Evolutionary conservation across 2,329 filamentous ascomycete species (phyloP), one percentile per base, ranked within the genome.

Genomic region (Atkinsonella texensis): DNA sequence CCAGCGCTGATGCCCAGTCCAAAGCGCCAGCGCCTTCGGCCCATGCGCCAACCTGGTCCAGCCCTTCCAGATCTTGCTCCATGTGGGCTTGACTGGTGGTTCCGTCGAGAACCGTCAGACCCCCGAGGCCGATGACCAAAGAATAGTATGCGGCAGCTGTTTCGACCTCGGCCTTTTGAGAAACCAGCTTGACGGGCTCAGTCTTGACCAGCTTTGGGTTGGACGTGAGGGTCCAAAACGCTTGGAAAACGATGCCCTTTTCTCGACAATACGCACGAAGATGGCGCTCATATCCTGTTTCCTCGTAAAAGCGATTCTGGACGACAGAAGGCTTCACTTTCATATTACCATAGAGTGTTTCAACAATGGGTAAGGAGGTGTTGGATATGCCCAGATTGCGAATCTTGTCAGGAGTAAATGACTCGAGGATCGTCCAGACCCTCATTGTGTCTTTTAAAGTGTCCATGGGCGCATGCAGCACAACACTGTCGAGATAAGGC

Each of bases 381-480:
- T 93, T 93, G 50, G 85, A 89, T 51, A 93, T 83, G 41, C 88
- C 88, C 8, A 93, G 71, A 32, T 79, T 73, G 41, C 80, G 80
- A 55, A 90, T 80, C 43, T 60, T 65, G 57, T 74, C 62, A 0
- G 85, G 84, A 1, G 88, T 81, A 60, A 84, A 88, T 3, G 73
- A 68, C 61, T 85, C 79, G 13, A 91, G 72, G 0, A 79, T 68
- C 20, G 68, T 67, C 85, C 86, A 91, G 10, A 81, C 86, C 52
- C 77, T 71, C 31, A 84, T 59, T 0, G 85, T 80, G 42, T 74
- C 70, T 6, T 68, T 59, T 1, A 70, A 57, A 9, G 63, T 66
- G 20, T 66, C 58, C 48, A 75, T 65, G 28, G 76, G 60, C 72
- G 85, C 60, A 79, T 93, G 71, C 73, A 93, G 70, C 80, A 96